Evolutionary conservation across 192 early-diverging fungal species (phyloP).

Genomic region (Mortierella antarctica): DNA sequence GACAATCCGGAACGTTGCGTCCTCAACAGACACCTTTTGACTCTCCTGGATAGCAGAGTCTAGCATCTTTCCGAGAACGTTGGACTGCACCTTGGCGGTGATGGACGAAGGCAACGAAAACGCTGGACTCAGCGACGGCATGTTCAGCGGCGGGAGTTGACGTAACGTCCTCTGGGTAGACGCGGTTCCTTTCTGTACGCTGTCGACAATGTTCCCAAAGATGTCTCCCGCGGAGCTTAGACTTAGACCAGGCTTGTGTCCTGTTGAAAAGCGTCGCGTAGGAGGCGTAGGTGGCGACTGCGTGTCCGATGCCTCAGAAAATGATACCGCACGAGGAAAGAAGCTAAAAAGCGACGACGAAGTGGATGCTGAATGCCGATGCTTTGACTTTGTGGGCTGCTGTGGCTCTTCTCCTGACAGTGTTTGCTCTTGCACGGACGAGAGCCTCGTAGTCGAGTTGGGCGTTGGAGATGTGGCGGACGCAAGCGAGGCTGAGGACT

Average conservation of each 20-base stretch:
- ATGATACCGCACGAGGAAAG: conserved; percentile 14
- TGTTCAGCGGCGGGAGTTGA: conserved; percentile 35
- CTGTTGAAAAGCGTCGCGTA: conserved; percentile 8
- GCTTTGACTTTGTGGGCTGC: not conserved
- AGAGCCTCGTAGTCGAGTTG: not conserved
- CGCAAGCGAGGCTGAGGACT: not conserved
- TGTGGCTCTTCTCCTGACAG: conserved; percentile 11
- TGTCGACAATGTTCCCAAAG: conserved; percentile 29
- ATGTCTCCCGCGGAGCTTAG: conserved; percentile 36
- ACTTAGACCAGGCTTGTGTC: conserved; percentile 13
- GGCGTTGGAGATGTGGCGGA: not conserved
- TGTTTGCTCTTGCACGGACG: conserved; percentile 5
- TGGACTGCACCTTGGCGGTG: conserved; percentile 10
- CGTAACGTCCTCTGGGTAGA: conserved; percentile 24
- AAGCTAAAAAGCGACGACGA: conserved; percentile 8
- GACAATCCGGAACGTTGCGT: conserved; percentile 38
- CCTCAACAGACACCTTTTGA: conserved; percentile 29
- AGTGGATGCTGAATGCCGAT: no score
- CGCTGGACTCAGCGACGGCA: conserved; percentile 20
- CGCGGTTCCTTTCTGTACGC: conserved; percentile 34
- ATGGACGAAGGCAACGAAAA: conserved; percentile 16
- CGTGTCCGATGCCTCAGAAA: not conserved
- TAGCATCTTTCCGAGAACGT: conserved; percentile 24
- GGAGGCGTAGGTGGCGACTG: not conserved
- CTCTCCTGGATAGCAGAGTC: conserved; percentile 21